Base-by-base conservation (phyloP, 2,329 filamentous ascomycete species). In the Aspergillus melleus region DNA sequence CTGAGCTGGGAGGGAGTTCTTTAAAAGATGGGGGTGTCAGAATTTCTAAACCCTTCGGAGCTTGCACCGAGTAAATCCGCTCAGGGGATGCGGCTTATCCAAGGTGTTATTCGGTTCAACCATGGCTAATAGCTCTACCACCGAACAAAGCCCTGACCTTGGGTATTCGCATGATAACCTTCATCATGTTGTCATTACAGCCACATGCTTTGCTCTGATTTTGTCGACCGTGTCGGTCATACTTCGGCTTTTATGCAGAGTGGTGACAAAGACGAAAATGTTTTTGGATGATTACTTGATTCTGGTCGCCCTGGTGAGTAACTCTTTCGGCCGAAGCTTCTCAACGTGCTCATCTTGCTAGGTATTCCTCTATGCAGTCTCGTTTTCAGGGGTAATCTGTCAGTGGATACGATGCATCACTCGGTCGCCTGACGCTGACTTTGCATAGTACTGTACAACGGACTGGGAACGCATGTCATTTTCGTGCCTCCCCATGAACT, bases 111-210 rank as follows among this genome's bases (percentile, higher is more conserved):
- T 36, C 32, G 32, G 32, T 36, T 4, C 4, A 14, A 36, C 11
- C 11, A 36, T 36, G 32, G 32, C 32, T 36, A 12, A 36, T 6
- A 36, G 32, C 32, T 36, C 32, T 36, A 36, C 32, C 32, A 5
- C 32, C 32, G 32, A 36, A 1, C 32, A 36, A 36, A 36, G 32
- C 32, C 32, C 32, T 14, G 32, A 36, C 3, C 32, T 36, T 36
- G 32, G 32, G 32, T 36, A 36, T 36, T 36, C 32, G 32, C 32
- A 36, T 62, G 62, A 68, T 16, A 68, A 67, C 20, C 55, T 70
- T 3, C 67, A 62, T 3, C 66, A 69, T 68, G 67, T 69, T n/a
- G 67, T 70, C 29, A 67, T 70, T 29, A 69, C 67, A 1, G 62
- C 68, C 2, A 70, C 67, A 4, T 64, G 63, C 52, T 65, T 69